phyloP scores from a whole-genome alignment of 192 early-diverging fungal species.

The Umbelopsis sp. region DNA sequence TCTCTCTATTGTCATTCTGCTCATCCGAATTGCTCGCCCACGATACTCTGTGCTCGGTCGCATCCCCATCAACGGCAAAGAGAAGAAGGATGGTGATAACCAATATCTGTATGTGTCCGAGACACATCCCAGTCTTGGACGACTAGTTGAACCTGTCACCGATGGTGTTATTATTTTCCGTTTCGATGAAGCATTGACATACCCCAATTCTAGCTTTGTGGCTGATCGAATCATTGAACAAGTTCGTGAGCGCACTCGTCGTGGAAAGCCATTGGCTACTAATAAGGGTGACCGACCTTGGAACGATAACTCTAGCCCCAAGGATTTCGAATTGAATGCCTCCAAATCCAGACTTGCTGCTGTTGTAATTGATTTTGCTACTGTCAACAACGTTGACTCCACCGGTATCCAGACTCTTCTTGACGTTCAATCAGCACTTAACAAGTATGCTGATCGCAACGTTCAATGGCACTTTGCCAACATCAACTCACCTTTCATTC shows the following conservation, averaged over 20 bases:
- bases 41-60: slow-evolving; percentile 48
- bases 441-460: slow-evolving; percentile 24
- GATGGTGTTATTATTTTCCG: slow-evolving; percentile 73
- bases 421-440: slow-evolving; percentile 45
- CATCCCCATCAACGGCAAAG: slow-evolving; percentile 13
- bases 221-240: slow-evolving; percentile 51
- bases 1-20: slow-evolving; percentile 68
- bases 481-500: slow-evolving; percentile 23
- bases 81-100: not conserved
- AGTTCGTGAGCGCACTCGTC: slow-evolving; percentile 25
- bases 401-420: slow-evolving; percentile 80
- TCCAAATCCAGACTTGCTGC: slow-evolving; percentile 60
- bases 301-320: slow-evolving; percentile 31
- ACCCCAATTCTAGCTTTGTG: slow-evolving; percentile 69
- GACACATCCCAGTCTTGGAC: slow-evolving; percentile 31
- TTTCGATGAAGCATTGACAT: slow-evolving; percentile 67
- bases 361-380: slow-evolving; percentile 81
- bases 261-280: not conserved
- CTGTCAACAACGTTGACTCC: slow-evolving; percentile 77
- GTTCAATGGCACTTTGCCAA: slow-evolving; percentile 37
- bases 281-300: slow-evolving; percentile 35
- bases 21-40: slow-evolving; percentile 78
- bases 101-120: slow-evolving; percentile 34
- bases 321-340: slow-evolving; percentile 33
- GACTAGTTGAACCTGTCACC: slow-evolving; percentile 30